phyloP scores from a whole-genome alignment of 768 basidiomycete genomes.

The Pulveroboletus sp. region DNA sequence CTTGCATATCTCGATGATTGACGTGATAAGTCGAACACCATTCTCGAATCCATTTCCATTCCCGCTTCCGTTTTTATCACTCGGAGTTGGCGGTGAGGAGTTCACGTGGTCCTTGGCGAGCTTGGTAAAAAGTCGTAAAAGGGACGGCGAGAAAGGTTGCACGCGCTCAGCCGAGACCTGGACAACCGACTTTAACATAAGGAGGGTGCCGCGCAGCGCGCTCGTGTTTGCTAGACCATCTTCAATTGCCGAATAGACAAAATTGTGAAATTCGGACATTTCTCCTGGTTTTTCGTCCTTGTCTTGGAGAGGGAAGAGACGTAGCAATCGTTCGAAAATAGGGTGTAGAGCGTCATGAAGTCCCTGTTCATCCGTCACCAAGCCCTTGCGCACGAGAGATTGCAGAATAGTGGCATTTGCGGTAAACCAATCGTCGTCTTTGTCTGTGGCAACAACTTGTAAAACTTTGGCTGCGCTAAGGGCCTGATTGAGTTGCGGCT shows the following conservation, averaged over 20 bases:
- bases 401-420: conserved; percentile 70
- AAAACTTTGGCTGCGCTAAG: conserved; percentile 85
- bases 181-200: conserved; percentile 86
- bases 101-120: conserved; percentile 86
- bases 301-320: conserved; percentile 74
- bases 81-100: conserved; percentile 33
- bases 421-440: conserved; percentile 79
- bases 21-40: conserved; percentile 62
- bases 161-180: conserved; percentile 78
- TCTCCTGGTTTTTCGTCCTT: conserved; percentile 73
- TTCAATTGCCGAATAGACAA: conserved; percentile 67
- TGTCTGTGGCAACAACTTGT: conserved; percentile 79
- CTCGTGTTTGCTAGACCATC: conserved; percentile 77
- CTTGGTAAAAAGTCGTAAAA: conserved; percentile 84
- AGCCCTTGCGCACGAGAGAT: conserved; percentile 83
- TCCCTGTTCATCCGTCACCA: conserved; percentile 72
- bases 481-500: conserved; percentile 63
- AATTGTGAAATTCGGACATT: conserved; percentile 73
- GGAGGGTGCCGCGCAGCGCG: conserved; percentile 73
- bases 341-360: conserved; percentile 83
- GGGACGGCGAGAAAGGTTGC: conserved; percentile 68
- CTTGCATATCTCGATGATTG: conserved; percentile 87
- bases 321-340: conserved; percentile 77
- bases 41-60: conserved; percentile 51
- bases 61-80: background rate